phyloP scores from a whole-genome alignment of 2,329 filamentous ascomycete genomes.

The Arthroderma sp. region DNA sequence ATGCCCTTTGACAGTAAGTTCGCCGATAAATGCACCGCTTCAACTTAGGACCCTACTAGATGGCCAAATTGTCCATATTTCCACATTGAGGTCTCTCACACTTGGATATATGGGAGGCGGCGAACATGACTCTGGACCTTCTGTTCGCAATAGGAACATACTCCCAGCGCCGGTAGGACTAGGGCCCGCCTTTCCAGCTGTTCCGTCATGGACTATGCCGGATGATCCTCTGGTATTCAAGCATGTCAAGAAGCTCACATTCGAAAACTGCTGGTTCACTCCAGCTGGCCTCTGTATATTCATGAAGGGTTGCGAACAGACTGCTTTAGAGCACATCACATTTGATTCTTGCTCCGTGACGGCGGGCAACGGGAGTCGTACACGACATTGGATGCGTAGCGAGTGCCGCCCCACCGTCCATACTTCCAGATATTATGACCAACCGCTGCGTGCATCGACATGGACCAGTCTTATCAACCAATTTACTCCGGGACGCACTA shows the following conservation, averaged over 20 bases:
- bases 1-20: constrained; percentile 24
- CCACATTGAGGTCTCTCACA: constrained; percentile 44
- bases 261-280: constrained; percentile 57
- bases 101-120: constrained; percentile 57
- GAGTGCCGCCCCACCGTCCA: constrained; percentile 6
- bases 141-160: constrained; percentile 49
- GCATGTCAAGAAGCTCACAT: constrained; percentile 44
- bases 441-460: constrained; percentile 29
- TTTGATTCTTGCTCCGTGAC: constrained; percentile 55
- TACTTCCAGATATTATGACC: constrained; percentile 19
- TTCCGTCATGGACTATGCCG: background rate
- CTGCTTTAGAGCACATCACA: constrained; percentile 40
- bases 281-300: constrained; percentile 45
- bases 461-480: constrained; percentile 39
- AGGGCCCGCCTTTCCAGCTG: constrained; percentile 7
- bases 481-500: constrained; percentile 36
- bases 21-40: constrained; percentile 39
- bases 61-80: constrained; percentile 35
- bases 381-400: constrained; percentile 1
- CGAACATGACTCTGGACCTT: constrained; percentile 49
- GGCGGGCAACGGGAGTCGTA: constrained; percentile 22
- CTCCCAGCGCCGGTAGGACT: constrained; percentile 42
- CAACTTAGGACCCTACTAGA: constrained; percentile 43
- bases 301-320: constrained; percentile 35
- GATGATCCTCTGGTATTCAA: constrained; percentile 39